Evolutionary conservation across 306 rosid genomes (phyloP).

Genomic region (Fragaria iinumae): DNA sequence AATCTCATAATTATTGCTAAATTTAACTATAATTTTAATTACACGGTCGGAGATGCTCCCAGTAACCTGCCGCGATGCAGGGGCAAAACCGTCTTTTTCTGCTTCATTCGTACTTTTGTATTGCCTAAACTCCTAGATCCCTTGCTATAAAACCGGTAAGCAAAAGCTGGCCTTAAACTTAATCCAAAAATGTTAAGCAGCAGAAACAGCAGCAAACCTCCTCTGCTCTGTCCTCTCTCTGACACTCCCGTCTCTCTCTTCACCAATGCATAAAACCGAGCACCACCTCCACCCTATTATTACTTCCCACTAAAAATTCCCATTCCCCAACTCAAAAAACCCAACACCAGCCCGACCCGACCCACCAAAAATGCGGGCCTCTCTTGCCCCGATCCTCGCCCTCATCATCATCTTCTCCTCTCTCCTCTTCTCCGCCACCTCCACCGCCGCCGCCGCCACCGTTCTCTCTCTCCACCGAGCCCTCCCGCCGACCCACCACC

Average conservation of each 20-base stretch:
- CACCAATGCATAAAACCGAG: conserved; percentile 43
- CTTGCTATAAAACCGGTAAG: background rate
- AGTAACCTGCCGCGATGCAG: too few relatives aligned
- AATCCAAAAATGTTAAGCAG: background rate
- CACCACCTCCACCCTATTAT: conserved; percentile 20
- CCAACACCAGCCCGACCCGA: background rate
- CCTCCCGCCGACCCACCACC: conserved; percentile 40
- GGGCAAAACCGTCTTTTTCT: background rate
- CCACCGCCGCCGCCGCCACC: conserved; percentile 7
- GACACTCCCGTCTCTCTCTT: background rate
- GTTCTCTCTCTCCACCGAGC: conserved; percentile 62
- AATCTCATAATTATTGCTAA: too few relatives aligned
- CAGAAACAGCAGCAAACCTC: background rate
- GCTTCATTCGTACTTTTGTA: background rate
- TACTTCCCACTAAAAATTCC: conserved; percentile 16
- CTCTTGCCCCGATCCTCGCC: conserved; percentile 29
- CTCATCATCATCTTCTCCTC: conserved; percentile 26
- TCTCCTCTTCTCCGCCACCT: conserved; percentile 37
- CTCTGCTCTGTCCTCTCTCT: conserved; percentile 12
- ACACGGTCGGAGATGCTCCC: too few relatives aligned
- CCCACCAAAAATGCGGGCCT: conserved; percentile 47
- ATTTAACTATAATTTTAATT: too few relatives aligned
- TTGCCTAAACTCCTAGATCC: background rate
- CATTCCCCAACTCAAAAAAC: conserved; percentile 1
- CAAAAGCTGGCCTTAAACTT: background rate